These are phyloP conservation scores for Yamagishiella unicocca DNA, from an alignment of 139 green algal species.

Conservation along the genomic window DNA sequence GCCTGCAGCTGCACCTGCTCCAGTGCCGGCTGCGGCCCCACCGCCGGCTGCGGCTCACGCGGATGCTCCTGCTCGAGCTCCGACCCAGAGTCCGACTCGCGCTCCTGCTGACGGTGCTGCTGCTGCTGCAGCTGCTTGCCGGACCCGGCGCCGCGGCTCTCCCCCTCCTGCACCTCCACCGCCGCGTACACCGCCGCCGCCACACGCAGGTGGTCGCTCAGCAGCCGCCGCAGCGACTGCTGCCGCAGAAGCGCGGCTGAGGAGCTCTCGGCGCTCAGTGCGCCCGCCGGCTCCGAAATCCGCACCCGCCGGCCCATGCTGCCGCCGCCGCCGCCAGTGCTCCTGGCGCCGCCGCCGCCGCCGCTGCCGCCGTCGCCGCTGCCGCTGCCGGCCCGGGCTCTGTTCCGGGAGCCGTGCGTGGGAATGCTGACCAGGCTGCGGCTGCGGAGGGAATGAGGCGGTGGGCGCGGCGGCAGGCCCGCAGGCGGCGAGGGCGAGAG, in stretches of 20 bases:
- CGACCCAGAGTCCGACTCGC: neutral
- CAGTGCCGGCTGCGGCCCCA: neutral
- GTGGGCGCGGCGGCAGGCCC: neutral
- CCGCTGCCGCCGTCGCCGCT: neutral
- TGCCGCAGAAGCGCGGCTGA: neutral
- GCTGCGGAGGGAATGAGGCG: neutral
- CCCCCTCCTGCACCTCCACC: neutral
- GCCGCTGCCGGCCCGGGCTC: neutral
- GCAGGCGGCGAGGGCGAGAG: too few relatives aligned
- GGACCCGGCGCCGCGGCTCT: too few relatives aligned
- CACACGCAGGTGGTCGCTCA: slow-evolving; percentile 3
- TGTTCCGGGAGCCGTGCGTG: neutral
- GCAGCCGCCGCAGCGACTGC: neutral
- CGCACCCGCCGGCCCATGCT: neutral
- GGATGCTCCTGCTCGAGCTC: neutral
- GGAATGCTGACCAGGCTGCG: neutral
- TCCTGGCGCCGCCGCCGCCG: neutral
- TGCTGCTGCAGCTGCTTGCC: neutral
- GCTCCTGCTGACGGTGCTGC: neutral
- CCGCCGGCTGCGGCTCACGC: neutral
- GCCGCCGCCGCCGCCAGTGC: neutral
- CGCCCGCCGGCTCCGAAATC: neutral
- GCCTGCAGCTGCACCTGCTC: neutral
- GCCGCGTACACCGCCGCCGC: neutral
- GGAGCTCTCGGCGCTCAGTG: neutral